A percentile compares a stretch with the other conserved stretches of the same genome.
Conservation (phyloP, 78 protist species). For the Dictyostelium brefeldianum region DNA sequence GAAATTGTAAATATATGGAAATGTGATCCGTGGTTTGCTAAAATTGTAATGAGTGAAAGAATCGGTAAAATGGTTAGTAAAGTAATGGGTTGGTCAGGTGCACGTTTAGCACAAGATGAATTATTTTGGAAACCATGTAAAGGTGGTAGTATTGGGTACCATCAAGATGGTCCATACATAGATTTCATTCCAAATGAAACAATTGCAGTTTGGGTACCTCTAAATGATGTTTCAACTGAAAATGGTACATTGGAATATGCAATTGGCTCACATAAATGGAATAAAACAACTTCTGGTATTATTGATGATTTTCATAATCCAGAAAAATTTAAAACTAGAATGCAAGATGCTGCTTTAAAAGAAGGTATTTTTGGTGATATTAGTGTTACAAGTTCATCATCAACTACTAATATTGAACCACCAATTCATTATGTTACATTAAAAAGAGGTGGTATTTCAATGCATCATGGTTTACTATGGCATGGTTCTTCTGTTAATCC, state of each 20-base stretch:
- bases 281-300: not conserved
- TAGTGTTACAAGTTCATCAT: not conserved
- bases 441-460: constrained; percentile 11
- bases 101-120: constrained; percentile 62
- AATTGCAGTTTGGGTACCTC: constrained; percentile 38
- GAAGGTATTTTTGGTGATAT: not conserved
- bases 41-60: not conserved
- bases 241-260: constrained; percentile 77
- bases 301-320: constrained; percentile 48
- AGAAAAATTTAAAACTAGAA: not conserved
- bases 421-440: not conserved
- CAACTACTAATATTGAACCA: not conserved
- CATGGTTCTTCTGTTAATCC: constrained; percentile 64
- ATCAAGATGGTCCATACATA: constrained; percentile 66
- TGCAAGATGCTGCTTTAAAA: not conserved
- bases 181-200: constrained; percentile 15
- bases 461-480: constrained; percentile 54
- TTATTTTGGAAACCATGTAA: constrained; percentile 16
- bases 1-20: constrained; percentile 38
- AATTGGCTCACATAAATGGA: constrained; percentile 51
- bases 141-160: constrained; percentile 46
- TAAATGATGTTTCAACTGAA: constrained; percentile 32
- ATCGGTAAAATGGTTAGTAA: constrained; percentile 34
- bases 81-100: constrained; percentile 58
- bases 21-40: not conserved